A percentile compares a stretch with the other conserved stretches of the same genome.
phyloP scores from a whole-genome alignment of 192 early-diverging fungal species.

The Podila clonocystis region DNA sequence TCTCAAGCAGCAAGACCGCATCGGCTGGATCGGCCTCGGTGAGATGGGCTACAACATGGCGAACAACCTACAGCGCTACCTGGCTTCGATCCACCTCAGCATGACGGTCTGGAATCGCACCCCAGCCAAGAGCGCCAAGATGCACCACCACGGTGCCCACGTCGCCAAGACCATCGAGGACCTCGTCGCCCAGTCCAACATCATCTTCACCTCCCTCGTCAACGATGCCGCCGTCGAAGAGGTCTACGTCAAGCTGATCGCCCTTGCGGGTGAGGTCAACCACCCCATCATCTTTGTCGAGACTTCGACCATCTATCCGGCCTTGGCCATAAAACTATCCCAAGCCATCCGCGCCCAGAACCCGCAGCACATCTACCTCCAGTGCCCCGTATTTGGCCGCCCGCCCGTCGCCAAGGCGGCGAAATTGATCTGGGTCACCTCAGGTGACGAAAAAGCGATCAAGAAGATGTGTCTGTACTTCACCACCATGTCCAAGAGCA shows the following conservation, averaged over 20 bases:
- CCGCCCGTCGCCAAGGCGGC: conserved; percentile 37
- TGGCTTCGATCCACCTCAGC: conserved; percentile 39
- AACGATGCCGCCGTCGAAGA: conserved; percentile 67
- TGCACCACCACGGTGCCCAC: conserved; percentile 56
- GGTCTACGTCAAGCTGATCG: conserved; percentile 57
- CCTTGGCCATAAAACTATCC: conserved; percentile 42
- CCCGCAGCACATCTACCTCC: conserved; percentile 42
- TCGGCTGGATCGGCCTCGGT: conserved; percentile 49
- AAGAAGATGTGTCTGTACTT: conserved; percentile 42
- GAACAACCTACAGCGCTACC: conserved; percentile 65
- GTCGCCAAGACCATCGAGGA: conserved; percentile 52
- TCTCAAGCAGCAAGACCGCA: conserved; percentile 43
- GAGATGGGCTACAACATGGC: conserved; percentile 62
- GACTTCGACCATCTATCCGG: conserved; percentile 67
- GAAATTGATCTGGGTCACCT: conserved; percentile 41
- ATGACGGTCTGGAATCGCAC: conserved; percentile 75
- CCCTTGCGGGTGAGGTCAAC: conserved; percentile 31
- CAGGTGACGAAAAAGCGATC: conserved; percentile 42
- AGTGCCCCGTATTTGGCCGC: conserved; percentile 58
- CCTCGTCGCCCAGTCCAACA: conserved; percentile 57
- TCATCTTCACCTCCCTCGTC: conserved; percentile 70
- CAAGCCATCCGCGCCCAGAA: conserved; percentile 24
- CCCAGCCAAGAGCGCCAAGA: conserved; percentile 44
- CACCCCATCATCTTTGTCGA: conserved; percentile 67
- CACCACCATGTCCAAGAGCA: conserved; percentile 32